Evolutionary conservation across 495 filamentous ascomycete genomes (phyloP).

Genomic region (Hypoxylon crocopeplum): DNA sequence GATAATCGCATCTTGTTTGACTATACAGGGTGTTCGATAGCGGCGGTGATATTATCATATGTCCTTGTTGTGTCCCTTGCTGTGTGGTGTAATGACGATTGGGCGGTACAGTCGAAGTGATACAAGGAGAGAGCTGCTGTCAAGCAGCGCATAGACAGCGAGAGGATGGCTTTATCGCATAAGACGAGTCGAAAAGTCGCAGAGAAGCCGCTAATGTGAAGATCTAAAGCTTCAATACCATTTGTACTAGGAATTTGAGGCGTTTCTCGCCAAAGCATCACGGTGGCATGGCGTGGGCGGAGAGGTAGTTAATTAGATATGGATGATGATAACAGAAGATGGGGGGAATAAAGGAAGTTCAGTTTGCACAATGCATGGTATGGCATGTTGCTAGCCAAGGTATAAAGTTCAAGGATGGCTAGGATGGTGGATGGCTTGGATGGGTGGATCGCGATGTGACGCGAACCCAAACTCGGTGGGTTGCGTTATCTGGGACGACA

Average conservation of each 20-base stretch:
- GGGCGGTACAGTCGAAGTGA: neutral
- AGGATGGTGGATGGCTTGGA: conserved; percentile 10
- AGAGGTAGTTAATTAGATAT: conserved; percentile 6
- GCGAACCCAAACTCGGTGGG: conserved; percentile 28
- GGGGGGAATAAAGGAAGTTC: neutral
- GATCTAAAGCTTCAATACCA: neutral
- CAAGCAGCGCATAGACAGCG: conserved; percentile 23
- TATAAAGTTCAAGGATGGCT: neutral
- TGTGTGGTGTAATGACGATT: neutral
- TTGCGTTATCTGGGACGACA: conserved; percentile 26
- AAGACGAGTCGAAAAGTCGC: neutral
- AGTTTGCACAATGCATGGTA: neutral
- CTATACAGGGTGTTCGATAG: neutral
- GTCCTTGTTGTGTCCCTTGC: conserved; percentile 6
- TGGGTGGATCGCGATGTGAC: conserved; percentile 28
- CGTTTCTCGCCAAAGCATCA: conserved; percentile 2
- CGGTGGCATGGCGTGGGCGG: conserved; percentile 16
- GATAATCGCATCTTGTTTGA: conserved; percentile 29
- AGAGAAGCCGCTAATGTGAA: neutral
- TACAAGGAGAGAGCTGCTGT: conserved; percentile 16
- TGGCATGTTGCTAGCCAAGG: conserved; percentile 1
- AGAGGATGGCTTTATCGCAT: neutral
- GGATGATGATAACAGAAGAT: neutral
- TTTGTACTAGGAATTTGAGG: neutral
- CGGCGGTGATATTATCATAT: conserved; percentile 9